Conservation (phyloP, 169 alveolate genomes). For the Plasmodium gaboni region DNA sequence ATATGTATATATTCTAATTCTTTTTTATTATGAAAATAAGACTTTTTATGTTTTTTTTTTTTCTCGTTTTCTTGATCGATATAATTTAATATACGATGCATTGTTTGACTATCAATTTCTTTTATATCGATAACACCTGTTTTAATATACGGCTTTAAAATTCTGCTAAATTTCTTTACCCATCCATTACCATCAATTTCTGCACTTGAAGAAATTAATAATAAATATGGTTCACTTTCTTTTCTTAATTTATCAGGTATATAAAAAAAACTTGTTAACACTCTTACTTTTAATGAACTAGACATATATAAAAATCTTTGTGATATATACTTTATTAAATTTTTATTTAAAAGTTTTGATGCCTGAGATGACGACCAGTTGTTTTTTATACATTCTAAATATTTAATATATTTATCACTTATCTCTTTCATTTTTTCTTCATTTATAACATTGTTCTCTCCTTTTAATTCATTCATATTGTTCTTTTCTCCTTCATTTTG, state of each 20-base stretch:
- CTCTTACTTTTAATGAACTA: conserved; percentile 87
- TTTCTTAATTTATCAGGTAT: conserved; percentile 80
- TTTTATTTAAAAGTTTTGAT: conserved; percentile 84
- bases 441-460: conserved; percentile 4
- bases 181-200: conserved; percentile 93
- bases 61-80: conserved; percentile 88
- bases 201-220: conserved; percentile 82
- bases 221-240: conserved; percentile 45
- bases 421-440: conserved; percentile 59
- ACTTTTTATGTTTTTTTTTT: conserved; percentile 32
- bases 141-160: conserved; percentile 87
- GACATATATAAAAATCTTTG: conserved; percentile 85
- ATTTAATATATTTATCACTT: conserved; percentile 74
- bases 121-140: conserved; percentile 90
- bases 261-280: conserved; percentile 84
- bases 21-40: conserved; percentile 54
- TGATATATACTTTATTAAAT: conserved; percentile 82
- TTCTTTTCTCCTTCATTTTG: not conserved
- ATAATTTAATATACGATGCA: conserved; percentile 89
- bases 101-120: conserved; percentile 92
- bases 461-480: conserved; percentile 19
- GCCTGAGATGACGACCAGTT: conserved; percentile 90
- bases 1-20: conserved; percentile 72
- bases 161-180: conserved; percentile 91
- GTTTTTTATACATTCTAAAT: conserved; percentile 81